These are phyloP conservation scores for Crithidia brevicula DNA, from an alignment of 208 protist species.

Conservation along the genomic window DNA sequence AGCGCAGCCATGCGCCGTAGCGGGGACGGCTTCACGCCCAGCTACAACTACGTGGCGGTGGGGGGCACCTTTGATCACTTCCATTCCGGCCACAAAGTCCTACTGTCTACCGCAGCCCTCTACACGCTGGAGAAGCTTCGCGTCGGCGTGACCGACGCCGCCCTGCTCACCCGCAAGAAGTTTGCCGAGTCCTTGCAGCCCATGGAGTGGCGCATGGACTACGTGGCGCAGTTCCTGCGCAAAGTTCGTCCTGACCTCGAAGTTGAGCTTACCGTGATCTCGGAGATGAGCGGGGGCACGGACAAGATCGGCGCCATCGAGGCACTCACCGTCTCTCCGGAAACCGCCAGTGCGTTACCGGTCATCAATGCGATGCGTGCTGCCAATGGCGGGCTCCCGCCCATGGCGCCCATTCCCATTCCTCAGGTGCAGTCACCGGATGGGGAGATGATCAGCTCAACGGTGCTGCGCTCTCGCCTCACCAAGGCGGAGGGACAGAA, in stretches of 20 bases:
- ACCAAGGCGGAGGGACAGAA: conserved; percentile 6
- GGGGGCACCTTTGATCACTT: conserved; percentile 93
- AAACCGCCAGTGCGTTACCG: conserved; percentile 61
- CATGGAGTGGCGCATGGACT: conserved; percentile 54
- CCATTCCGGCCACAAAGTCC: conserved; percentile 88
- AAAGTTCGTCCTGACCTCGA: conserved; percentile 60
- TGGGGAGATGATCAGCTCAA: conserved; percentile 71
- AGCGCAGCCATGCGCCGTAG: conserved; percentile 7
- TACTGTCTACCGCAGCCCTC: conserved; percentile 79
- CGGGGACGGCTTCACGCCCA: conserved; percentile 48
- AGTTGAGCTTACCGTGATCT: conserved; percentile 68
- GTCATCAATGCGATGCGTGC: conserved; percentile 73
- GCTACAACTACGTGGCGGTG: conserved; percentile 81
- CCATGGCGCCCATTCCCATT: conserved; percentile 60
- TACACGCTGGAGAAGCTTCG: conserved; percentile 61
- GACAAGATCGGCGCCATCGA: conserved; percentile 62
- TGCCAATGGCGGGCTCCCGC: conserved; percentile 46
- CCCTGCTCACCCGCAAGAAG: conserved; percentile 69
- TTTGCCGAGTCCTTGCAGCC: conserved; percentile 72
- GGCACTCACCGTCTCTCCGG: conserved; percentile 81
- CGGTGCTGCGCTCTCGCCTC: conserved; percentile 46
- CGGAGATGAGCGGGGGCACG: conserved; percentile 73
- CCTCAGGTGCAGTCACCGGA: conserved; percentile 58
- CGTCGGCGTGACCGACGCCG: conserved; percentile 71
- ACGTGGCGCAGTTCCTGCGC: conserved; percentile 57